Percentiles rank a stretch among this genome's conserved stretches.
These are phyloP conservation scores for Hordeum vulgare DNA, from an alignment of 176 grass and related monocot genomes.

Conservation along the genomic window DNA sequence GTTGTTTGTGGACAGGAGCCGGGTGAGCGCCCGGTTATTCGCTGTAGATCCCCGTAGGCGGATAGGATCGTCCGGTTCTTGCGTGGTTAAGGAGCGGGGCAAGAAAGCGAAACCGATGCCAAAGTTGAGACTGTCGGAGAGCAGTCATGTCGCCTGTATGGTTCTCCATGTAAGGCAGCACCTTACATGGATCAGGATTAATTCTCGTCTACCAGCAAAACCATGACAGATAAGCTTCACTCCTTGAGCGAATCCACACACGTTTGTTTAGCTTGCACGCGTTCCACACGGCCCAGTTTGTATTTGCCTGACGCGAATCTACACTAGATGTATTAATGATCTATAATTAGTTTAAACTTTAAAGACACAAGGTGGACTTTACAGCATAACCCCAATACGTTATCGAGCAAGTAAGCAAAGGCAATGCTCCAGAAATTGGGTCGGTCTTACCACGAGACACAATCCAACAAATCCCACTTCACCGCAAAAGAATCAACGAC, in stretches of 20 bases:
- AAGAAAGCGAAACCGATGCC: neutral
- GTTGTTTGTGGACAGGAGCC: slow-evolving; percentile 5
- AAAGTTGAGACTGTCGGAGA: neutral
- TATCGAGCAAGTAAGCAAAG: too few relatives aligned
- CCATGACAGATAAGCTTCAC: slow-evolving; percentile 2
- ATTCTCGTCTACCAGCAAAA: too few relatives aligned
- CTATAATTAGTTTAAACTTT: too few relatives aligned
- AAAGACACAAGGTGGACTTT: too few relatives aligned
- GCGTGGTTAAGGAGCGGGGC: slow-evolving; percentile 12
- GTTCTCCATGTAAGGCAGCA: neutral
- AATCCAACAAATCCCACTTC: neutral
- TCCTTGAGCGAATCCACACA: too few relatives aligned
- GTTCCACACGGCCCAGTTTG: neutral
- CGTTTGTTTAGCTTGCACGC: too few relatives aligned
- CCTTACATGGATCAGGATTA: slow-evolving; percentile 16
- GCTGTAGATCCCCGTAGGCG: neutral
- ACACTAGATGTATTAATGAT: too few relatives aligned
- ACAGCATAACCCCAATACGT: too few relatives aligned
- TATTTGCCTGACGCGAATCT: too few relatives aligned
- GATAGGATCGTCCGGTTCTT: slow-evolving; percentile 35
- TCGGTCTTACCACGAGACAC: too few relatives aligned
- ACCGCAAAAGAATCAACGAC: neutral
- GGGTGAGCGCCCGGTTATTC: neutral
- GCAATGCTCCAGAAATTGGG: too few relatives aligned
- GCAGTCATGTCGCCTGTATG: neutral